A percentile compares a stretch with the other conserved stretches of the same genome.
Conservation (phyloP, 108 stramenopile species). For the Seminavis robusta region DNA sequence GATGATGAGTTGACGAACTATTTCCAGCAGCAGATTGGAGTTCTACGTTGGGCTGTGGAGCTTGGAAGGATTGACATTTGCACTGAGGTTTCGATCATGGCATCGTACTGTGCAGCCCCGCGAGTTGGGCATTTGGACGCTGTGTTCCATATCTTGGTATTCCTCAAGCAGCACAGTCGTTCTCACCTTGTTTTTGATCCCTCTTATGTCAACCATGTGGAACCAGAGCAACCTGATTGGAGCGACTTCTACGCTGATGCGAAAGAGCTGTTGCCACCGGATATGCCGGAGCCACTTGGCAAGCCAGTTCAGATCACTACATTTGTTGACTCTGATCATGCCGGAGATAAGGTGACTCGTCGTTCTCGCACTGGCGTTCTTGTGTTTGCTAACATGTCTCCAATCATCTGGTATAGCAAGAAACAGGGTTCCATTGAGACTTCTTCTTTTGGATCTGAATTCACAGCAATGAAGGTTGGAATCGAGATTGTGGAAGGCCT, state of each 20-base stretch:
- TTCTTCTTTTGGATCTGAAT: conserved; percentile 50
- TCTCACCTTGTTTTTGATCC: conserved; percentile 35
- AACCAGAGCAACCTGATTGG: conserved; percentile 7
- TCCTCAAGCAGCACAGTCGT: conserved; percentile 14
- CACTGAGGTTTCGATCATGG: conserved; percentile 37
- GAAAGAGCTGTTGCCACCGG: conserved; percentile 21
- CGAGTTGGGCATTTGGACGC: conserved; percentile 41
- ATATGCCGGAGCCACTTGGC: conserved; percentile 31
- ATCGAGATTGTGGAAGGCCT: conserved; percentile 37
- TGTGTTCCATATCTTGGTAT: conserved; percentile 27
- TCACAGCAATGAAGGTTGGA: conserved; percentile 32
- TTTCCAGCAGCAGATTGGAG: conserved; percentile 34
- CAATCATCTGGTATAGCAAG: conserved; percentile 46
- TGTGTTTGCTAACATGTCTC: conserved; percentile 48
- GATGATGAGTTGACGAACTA: conserved; percentile 11
- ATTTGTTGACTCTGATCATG: conserved; percentile 60
- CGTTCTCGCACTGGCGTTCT: conserved; percentile 53
- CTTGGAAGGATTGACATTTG: conserved; percentile 41
- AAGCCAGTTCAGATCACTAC: conserved; percentile 10
- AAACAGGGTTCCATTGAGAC: conserved; percentile 55
- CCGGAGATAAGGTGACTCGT: conserved; percentile 37
- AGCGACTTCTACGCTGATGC: conserved; percentile 17
- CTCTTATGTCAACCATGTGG: background rate
- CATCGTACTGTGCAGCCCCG: conserved; percentile 28
- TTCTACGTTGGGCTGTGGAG: conserved; percentile 49